phyloP scores from a whole-genome alignment of 768 basidiomycete genomes.

The Lactifluus pinguis region DNA sequence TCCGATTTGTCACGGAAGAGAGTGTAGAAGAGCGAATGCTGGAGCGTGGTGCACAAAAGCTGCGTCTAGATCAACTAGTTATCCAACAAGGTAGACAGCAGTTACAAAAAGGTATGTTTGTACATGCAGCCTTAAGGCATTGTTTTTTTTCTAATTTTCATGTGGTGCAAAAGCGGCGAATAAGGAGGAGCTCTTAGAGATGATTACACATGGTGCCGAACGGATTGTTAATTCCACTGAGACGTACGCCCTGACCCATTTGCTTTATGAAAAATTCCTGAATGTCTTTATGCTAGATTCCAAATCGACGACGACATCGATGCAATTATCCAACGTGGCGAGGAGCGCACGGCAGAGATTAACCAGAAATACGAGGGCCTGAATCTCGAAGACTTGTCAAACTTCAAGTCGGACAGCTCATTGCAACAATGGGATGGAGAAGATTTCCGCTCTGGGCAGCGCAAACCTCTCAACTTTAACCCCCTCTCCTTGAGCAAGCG shows the following conservation, averaged over 20 bases:
- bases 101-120: conserved; percentile 55
- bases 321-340: conserved; percentile 83
- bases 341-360: conserved; percentile 81
- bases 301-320: conserved; percentile 89
- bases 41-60: conserved; percentile 91
- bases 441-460: conserved; percentile 72
- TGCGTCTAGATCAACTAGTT: conserved; percentile 89
- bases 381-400: conserved; percentile 90
- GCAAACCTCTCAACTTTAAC: conserved; percentile 64
- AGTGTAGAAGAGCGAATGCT: conserved; percentile 95
- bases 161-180: conserved; percentile 52
- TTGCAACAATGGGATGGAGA: conserved; percentile 96
- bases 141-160: background rate
- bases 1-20: conserved; percentile 92
- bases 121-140: background rate
- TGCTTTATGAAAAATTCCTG: background rate
- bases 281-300: conserved; percentile 35
- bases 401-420: conserved; percentile 90
- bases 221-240: conserved; percentile 82
- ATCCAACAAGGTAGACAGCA: conserved; percentile 92
- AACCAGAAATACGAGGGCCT: conserved; percentile 89
- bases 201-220: conserved; percentile 97
- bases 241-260: conserved; percentile 39
- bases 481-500: conserved; percentile 86
- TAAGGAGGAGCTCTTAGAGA: conserved; percentile 94